Evolutionary conservation across 805 yeast species (phyloP).

Genomic region (Starmerella geochares): DNA sequence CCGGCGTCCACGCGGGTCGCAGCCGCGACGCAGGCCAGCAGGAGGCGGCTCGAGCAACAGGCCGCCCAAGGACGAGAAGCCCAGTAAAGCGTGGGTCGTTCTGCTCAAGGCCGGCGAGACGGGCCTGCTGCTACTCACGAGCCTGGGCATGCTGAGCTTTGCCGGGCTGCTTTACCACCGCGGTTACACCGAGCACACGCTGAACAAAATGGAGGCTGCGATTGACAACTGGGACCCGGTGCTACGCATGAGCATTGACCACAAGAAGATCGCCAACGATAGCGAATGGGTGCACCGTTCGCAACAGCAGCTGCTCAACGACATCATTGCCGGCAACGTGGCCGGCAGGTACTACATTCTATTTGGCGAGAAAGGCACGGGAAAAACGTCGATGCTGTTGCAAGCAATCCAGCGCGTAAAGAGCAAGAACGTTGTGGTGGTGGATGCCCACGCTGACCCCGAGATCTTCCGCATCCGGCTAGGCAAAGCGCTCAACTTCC

Average conservation of each 20-base stretch:
- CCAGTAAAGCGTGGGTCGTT: neutral
- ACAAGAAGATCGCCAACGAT: slow-evolving; percentile 19
- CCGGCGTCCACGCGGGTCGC: neutral
- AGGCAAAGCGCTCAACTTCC: slow-evolving; percentile 65
- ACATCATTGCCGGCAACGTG: slow-evolving; percentile 52
- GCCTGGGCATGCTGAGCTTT: slow-evolving; percentile 54
- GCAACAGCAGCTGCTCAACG: slow-evolving; percentile 56
- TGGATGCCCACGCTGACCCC: slow-evolving; percentile 80
- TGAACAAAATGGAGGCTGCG: slow-evolving; percentile 54
- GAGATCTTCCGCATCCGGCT: slow-evolving; percentile 68
- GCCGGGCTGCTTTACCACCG: slow-evolving; percentile 67
- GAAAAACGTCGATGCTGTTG: slow-evolving; percentile 64
- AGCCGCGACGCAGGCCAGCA: neutral
- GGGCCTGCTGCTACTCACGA: slow-evolving; percentile 59
- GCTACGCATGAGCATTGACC: slow-evolving; percentile 47
- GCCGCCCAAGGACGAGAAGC: neutral
- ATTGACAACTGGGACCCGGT: slow-evolving; percentile 61
- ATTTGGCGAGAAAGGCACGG: slow-evolving; percentile 81
- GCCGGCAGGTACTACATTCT: slow-evolving; percentile 60
- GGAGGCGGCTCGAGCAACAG: neutral
- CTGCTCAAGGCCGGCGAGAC: slow-evolving; percentile 38
- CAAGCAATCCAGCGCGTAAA: slow-evolving; percentile 57
- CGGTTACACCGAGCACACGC: slow-evolving; percentile 48
- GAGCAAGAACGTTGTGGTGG: slow-evolving; percentile 54
- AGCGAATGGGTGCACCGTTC: slow-evolving; percentile 57